These are phyloP conservation scores for Mortierella alpina DNA, from an alignment of 192 early-diverging fungal genomes.

Conservation along the genomic window DNA sequence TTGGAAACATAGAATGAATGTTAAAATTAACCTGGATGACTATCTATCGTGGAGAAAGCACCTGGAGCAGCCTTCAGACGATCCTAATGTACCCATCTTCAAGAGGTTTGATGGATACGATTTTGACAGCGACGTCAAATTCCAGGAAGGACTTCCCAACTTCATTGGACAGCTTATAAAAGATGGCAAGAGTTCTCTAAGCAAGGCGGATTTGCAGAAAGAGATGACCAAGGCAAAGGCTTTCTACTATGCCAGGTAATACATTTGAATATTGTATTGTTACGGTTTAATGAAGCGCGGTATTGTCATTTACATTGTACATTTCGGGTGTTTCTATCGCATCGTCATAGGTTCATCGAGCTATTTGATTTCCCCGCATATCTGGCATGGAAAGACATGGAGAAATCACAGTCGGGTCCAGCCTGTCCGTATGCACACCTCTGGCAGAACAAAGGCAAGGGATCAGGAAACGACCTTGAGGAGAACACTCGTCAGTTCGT, in stretches of 20 bases:
- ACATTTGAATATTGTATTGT: not conserved
- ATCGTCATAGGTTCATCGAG: constrained; percentile 50
- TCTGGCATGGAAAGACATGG: constrained; percentile 55
- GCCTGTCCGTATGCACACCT: constrained; percentile 65
- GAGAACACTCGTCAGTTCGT: constrained; percentile 37
- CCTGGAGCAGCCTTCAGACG: constrained; percentile 37
- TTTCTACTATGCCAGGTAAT: constrained; percentile 60
- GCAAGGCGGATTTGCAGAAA: constrained; percentile 56
- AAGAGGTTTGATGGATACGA: constrained; percentile 59
- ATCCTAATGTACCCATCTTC: constrained; percentile 45
- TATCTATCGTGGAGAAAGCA: constrained; percentile 56
- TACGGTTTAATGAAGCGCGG: not conserved
- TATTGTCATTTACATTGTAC: not conserved
- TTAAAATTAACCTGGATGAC: constrained; percentile 54
- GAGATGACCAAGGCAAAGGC: constrained; percentile 62
- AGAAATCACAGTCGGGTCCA: constrained; percentile 51
- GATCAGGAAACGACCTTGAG: constrained; percentile 19
- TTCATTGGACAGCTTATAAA: constrained; percentile 55
- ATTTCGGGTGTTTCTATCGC: not conserved
- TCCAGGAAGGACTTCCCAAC: constrained; percentile 56
- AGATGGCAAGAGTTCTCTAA: constrained; percentile 44
- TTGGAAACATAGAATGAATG: constrained; percentile 33
- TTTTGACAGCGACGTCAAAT: constrained; percentile 58
- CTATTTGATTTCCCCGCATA: constrained; percentile 57
- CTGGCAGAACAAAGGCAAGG: constrained; percentile 65